Conservation (phyloP, 2,329 filamentous ascomycete species). For the Trichoderma gracile region DNA sequence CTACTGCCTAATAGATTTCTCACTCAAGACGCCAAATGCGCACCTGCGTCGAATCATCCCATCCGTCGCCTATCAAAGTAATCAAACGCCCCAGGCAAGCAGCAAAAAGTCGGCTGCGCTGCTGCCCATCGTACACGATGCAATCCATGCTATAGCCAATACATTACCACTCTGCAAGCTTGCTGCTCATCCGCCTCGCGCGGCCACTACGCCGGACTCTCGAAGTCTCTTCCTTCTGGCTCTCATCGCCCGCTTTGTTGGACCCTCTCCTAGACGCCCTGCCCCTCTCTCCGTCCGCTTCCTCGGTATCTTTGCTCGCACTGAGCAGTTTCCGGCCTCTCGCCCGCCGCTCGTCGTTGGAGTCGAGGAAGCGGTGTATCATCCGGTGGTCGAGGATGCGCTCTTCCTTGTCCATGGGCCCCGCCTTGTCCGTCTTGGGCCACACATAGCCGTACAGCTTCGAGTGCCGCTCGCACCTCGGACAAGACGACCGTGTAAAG, state of each 20-base stretch:
- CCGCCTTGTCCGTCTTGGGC: constrained; percentile 89
- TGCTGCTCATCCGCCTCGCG: constrained; percentile 39
- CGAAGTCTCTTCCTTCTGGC: constrained; percentile 6
- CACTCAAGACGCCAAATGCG: background rate
- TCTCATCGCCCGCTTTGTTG: constrained; percentile 15
- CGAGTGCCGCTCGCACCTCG: constrained; percentile 89
- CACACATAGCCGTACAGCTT: constrained; percentile 94
- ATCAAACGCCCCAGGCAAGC: background rate
- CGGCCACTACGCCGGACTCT: constrained; percentile 40
- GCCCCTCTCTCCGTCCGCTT: constrained; percentile 32
- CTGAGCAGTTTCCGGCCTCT: constrained; percentile 44
- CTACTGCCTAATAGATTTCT: background rate
- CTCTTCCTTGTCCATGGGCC: constrained; percentile 70
- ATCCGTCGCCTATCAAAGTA: background rate
- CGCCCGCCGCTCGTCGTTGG: constrained; percentile 64
- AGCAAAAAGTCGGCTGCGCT: background rate
- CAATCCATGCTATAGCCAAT: constrained; percentile 1
- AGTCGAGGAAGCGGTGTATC: constrained; percentile 78
- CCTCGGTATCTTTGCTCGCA: constrained; percentile 32
- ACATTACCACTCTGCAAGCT: constrained; percentile 29
- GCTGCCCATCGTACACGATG: background rate
- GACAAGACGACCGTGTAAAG: constrained; percentile 80
- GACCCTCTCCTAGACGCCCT: constrained; percentile 31
- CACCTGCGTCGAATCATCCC: background rate
- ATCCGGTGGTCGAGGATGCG: constrained; percentile 80